These are phyloP conservation scores for Xylariaceae sp. DNA, from an alignment of 2,329 filamentous ascomycete genomes.

Conservation along the genomic window DNA sequence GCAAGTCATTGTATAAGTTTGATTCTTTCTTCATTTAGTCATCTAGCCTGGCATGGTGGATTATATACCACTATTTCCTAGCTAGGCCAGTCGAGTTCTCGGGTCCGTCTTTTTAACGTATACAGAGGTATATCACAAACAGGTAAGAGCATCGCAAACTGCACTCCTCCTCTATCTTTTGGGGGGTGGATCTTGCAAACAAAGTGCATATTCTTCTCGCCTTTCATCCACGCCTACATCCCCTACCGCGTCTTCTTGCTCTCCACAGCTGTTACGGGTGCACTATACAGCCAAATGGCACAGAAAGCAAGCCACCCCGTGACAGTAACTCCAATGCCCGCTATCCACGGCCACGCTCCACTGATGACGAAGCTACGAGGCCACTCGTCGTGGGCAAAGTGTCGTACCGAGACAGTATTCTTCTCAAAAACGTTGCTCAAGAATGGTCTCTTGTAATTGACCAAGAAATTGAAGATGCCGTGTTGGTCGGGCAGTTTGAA, in stretches of 20 bases:
- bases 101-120: no score
- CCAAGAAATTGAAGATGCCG: constrained; percentile 97
- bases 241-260: constrained; percentile 40
- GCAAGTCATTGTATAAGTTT: no score
- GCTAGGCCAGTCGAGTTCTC: no score
- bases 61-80: no score
- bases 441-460: constrained; percentile 97
- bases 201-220: not conserved
- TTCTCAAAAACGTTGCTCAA: constrained; percentile 90
- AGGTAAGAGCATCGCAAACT: constrained; percentile 12
- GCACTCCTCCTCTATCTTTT: constrained; percentile 13
- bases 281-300: constrained; percentile 81
- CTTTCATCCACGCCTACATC: constrained; percentile 2
- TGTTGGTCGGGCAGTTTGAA: constrained; percentile 95
- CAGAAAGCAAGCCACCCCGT: constrained; percentile 86
- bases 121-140: constrained; percentile 15
- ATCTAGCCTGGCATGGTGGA: no score
- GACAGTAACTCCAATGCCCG: constrained; percentile 83
- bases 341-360: constrained; percentile 93
- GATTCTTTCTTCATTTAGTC: no score
- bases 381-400: constrained; percentile 98
- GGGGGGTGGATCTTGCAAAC: no score
- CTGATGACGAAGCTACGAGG: constrained; percentile 88
- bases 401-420: constrained; percentile 89
- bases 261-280: constrained; percentile 45